Base-by-base conservation (phyloP, 2,329 filamentous ascomycete species). In the Venturiaceae sp. region DNA sequence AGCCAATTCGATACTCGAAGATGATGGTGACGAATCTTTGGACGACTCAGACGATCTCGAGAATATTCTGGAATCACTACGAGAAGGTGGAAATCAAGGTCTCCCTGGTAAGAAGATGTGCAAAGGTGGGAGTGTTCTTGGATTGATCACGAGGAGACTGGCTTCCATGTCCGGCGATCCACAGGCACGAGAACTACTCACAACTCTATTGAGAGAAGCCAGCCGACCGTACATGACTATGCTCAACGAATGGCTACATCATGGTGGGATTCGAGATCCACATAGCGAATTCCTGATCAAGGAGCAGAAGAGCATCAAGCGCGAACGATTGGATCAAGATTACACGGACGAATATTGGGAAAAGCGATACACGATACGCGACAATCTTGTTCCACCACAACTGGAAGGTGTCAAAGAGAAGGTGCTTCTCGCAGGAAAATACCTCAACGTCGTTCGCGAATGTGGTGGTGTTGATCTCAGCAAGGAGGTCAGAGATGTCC, bases 301-400 rank as follows among this genome's bases (percentile, higher is more conserved):
- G 68, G 94, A 97, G 71, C 90, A 96, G 66, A 95, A 92, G 72
- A 96, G 92, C 67, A 96, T 99, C 65, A 87, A 87, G 60, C 83
- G 94, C 41, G 94, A 97, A 70, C 83, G 89, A 60, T 77, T 99
- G 2, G 91, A 97, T 68, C 87, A 96, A 68, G 94, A 99, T 71
- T 99, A 97, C 67, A 99, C 92, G 0, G 94, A 99, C 70, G 94
- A 99, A 68, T 99, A 99, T 72, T 99, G 94, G 94, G 94, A 99
- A 71, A 90, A 95, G 68, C 83, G 94, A 62, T 99, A 99, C 69
- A 97, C 94, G 4, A 87, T 99, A 62, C 86, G 94, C 60, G 90
- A 96, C 61, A 85, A 90, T 53, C 88, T 96, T 61, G 86, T 97
- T 1, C 94, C 94, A 3, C 92, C 92, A 8, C 94, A 99, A 69